Conservation (phyloP, 2,329 filamentous ascomycete genomes). For the Aspergillus hiratsukae region DNA sequence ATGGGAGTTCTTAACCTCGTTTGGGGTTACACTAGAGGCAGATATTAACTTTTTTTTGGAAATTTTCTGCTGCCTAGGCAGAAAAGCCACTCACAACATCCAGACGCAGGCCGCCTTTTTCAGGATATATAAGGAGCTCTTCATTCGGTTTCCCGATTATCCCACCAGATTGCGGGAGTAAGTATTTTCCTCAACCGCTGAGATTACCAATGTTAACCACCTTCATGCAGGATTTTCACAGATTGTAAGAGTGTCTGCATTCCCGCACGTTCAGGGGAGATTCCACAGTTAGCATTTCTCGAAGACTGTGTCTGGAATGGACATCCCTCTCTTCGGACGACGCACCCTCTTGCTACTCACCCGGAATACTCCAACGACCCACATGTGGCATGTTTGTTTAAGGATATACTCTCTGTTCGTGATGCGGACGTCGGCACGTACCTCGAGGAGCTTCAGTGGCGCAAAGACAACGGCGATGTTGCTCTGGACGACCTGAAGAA, state of each 20-base stretch:
- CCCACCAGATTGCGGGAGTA: not conserved
- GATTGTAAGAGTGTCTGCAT: no score
- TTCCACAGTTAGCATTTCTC: no score
- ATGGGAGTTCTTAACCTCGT: not conserved
- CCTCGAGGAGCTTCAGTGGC: not conserved
- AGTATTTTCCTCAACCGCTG: not conserved
- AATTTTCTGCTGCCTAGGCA: not conserved
- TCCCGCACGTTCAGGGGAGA: no score
- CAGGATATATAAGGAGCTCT: slow-evolving; percentile 1
- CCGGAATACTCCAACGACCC: not conserved
- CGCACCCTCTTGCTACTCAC: not conserved
- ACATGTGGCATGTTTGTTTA: not conserved
- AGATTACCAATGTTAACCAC: no score
- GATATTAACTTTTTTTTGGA: not conserved
- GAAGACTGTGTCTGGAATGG: slow-evolving; percentile 1
- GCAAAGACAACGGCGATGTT: no score
- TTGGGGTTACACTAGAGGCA: not conserved
- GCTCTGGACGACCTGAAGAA: no score
- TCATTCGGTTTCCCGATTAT: not conserved
- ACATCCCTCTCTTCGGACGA: not conserved
- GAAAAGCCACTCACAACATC: no score
- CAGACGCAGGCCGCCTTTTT: not conserved
- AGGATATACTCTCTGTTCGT: not conserved
- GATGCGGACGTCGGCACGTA: not conserved
- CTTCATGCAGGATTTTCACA: no score